Conservation (phyloP, 169 alveolate genomes). For the Theileria annulata region DNA sequence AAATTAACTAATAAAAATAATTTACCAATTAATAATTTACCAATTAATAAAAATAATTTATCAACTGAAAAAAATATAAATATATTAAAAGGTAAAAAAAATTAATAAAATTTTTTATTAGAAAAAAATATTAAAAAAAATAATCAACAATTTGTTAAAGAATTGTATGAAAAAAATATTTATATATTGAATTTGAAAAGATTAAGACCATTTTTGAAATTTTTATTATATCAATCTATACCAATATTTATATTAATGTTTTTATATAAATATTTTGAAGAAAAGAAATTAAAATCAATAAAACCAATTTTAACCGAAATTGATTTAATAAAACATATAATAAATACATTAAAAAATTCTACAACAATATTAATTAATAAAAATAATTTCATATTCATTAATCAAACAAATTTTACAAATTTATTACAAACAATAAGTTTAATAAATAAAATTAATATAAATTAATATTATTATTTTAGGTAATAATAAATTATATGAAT, state of each 20-base stretch:
- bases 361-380: not conserved
- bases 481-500: too few species aligned
- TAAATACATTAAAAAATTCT: not conserved
- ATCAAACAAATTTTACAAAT: not conserved
- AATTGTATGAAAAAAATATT: too few species aligned
- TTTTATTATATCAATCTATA: conserved; percentile 30
- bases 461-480: not conserved
- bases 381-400: not conserved
- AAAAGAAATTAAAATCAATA: conserved; percentile 3
- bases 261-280: conserved; percentile 26
- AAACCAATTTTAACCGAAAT: not conserved
- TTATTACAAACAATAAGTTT: not conserved
- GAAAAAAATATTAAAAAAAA: too few species aligned
- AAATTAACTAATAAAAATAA: too few species aligned
- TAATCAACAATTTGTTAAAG: too few species aligned
- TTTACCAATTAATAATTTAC: too few species aligned
- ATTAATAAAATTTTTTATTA: too few species aligned
- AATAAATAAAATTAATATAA: too few species aligned
- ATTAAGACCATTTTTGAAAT: conserved; percentile 34
- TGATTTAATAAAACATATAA: not conserved
- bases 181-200: conserved; percentile 15
- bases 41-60: too few species aligned
- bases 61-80: too few species aligned
- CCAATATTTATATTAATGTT: conserved; percentile 32
- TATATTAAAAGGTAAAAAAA: too few species aligned